A percentile compares a stretch with the other conserved stretches of the same genome.
These are phyloP conservation scores for Crithidia brevicula DNA, from an alignment of 208 protist species.

Conservation along the genomic window DNA sequence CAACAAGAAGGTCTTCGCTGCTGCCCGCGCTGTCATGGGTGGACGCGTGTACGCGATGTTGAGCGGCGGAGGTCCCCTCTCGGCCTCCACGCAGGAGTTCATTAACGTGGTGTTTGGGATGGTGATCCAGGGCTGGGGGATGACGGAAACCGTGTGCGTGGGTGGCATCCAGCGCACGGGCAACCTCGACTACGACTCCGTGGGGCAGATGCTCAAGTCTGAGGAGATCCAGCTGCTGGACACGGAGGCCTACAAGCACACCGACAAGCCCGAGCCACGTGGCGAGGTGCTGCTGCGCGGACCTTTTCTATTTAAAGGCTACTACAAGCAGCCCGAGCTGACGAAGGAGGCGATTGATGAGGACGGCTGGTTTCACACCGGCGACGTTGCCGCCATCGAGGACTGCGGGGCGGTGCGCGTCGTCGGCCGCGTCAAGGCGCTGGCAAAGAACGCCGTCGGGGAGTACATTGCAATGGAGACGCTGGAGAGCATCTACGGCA, in stretches of 20 bases:
- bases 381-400: slow-evolving; percentile 78
- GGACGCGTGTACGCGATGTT: slow-evolving; percentile 77
- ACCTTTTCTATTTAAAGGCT: slow-evolving; percentile 81
- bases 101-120: slow-evolving; percentile 82
- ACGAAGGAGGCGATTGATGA: slow-evolving; percentile 79
- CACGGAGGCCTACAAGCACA: slow-evolving; percentile 82
- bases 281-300: slow-evolving; percentile 85
- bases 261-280: slow-evolving; percentile 67
- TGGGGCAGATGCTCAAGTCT: slow-evolving; percentile 70
- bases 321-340: slow-evolving; percentile 87
- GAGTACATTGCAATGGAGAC: slow-evolving; percentile 92
- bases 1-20: slow-evolving; percentile 79
- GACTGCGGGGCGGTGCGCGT: slow-evolving; percentile 71
- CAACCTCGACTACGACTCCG: slow-evolving; percentile 70
- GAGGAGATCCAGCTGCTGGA: slow-evolving; percentile 92
- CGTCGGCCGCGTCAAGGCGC: slow-evolving; percentile 90
- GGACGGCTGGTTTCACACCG: slow-evolving; percentile 91
- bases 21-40: slow-evolving; percentile 61
- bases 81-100: slow-evolving; percentile 76
- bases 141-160: slow-evolving; percentile 84
- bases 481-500: slow-evolving; percentile 76
- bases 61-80: slow-evolving; percentile 82
- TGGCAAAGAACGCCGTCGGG: slow-evolving; percentile 92
- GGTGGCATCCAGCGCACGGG: slow-evolving; percentile 63
- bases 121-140: slow-evolving; percentile 87